Conservation (phyloP, 2,329 filamentous ascomycete species). For the Thelonectria blattea region DNA sequence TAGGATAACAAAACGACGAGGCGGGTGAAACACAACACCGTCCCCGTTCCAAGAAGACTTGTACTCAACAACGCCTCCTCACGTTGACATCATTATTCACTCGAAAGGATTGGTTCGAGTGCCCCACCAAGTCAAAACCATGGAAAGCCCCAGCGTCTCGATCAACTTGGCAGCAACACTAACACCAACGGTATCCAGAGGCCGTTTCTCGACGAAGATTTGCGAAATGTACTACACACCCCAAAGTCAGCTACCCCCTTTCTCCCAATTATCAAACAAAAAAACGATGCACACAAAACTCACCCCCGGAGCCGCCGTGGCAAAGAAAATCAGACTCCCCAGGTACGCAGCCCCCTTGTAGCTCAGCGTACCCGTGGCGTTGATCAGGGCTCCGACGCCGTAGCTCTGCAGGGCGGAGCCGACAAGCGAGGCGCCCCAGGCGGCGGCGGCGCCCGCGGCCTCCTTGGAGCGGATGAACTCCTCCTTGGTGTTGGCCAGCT, state of each 20-base stretch:
- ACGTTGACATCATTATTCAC: slow-evolving; percentile 51
- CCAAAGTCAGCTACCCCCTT: slow-evolving; percentile 20
- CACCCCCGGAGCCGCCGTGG: slow-evolving; percentile 86
- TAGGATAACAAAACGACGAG: too few relatives aligned
- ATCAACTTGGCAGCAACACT: slow-evolving; percentile 83
- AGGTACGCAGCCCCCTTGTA: slow-evolving; percentile 98
- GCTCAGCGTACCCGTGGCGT: slow-evolving; percentile 90
- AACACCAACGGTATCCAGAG: slow-evolving; percentile 87
- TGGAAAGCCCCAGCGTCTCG: slow-evolving; percentile 88
- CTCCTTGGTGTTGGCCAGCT: slow-evolving; percentile 91
- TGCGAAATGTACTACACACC: slow-evolving; percentile 77
- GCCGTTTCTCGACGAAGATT: slow-evolving; percentile 88
- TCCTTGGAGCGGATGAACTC: slow-evolving; percentile 96
- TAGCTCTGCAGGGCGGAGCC: slow-evolving; percentile 91
- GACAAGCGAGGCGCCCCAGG: slow-evolving; percentile 88
- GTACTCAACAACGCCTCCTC: neutral
- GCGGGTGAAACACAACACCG: too few relatives aligned
- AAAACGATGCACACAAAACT: too few relatives aligned
- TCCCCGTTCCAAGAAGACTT: neutral
- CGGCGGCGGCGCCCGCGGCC: slow-evolving; percentile 82
- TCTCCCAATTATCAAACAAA: neutral
- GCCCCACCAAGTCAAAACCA: slow-evolving; percentile 98
- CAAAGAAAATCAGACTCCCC: slow-evolving; percentile 88
- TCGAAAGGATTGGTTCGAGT: slow-evolving; percentile 93
- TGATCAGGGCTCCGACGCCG: slow-evolving; percentile 87